A percentile compares a stretch with the other conserved stretches of the same genome.
phyloP scores from a whole-genome alignment of 257 asterid genomes.

The Nicotiana tabacum region DNA sequence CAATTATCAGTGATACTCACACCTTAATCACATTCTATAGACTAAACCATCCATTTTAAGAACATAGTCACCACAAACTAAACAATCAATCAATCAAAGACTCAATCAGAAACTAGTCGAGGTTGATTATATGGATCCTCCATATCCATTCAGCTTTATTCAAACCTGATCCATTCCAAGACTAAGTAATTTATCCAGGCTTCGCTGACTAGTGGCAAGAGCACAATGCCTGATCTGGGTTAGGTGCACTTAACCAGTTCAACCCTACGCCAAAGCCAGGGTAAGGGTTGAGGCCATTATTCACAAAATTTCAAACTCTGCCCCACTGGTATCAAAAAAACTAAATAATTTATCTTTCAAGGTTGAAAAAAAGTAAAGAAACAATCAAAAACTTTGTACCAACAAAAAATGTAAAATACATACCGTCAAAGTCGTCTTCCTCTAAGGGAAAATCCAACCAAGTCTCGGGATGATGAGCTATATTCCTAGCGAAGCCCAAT shows the following conservation, averaged over 20 bases:
- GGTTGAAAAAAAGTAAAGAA: background rate
- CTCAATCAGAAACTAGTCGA: background rate
- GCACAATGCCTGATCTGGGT: too few species aligned
- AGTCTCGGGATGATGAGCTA: slow-evolving; percentile 98
- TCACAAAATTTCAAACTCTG: too few species aligned
- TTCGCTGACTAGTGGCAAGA: too few species aligned
- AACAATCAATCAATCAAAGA: background rate
- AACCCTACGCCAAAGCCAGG: too few species aligned
- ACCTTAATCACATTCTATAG: too few species aligned
- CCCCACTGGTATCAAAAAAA: background rate
- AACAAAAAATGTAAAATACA: background rate
- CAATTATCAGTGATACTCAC: too few species aligned
- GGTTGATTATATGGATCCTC: background rate
- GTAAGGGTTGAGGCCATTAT: too few species aligned
- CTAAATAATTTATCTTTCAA: background rate
- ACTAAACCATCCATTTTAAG: background rate
- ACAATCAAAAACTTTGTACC: background rate
- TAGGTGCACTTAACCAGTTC: too few species aligned
- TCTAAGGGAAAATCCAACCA: slow-evolving; percentile 97
- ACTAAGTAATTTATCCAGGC: background rate
- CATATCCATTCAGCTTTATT: background rate
- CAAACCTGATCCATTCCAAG: background rate
- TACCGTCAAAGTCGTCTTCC: slow-evolving; percentile 85
- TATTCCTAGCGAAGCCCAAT: slow-evolving; percentile 75
- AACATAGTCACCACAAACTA: background rate